Base-by-base conservation (phyloP, 2,329 filamentous ascomycete species). In the Xylariaceae sp. region DNA sequence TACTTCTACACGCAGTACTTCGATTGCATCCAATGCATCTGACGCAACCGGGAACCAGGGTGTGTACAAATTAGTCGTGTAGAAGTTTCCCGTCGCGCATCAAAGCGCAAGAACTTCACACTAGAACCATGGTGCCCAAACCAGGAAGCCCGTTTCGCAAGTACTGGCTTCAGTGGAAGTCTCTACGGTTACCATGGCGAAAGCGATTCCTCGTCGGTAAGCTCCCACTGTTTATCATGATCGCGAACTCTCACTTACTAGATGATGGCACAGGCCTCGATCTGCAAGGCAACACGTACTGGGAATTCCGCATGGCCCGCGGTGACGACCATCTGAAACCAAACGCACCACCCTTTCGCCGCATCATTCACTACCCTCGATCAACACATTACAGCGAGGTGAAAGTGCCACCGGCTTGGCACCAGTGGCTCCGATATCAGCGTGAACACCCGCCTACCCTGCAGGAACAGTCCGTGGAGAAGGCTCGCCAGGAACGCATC, bases 341-440 rank as follows among this genome's bases (percentile, higher is more conserved):
- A 30, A 42, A 52, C 50, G 5, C 52, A 58, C 32, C 32, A 51
- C 59, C 50, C 56, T 80, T 78, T 75, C 78, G 82, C 31, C 79
- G 82, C 63, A 84, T 85, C 55, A 81, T 85, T 43, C 62, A 80
- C 58, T 83, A 80, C 66, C 80, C 81, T 11, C 68, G 72, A 43
- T 70, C 70, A 39, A 75, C 75, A 2, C 79, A 81, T 63, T 71
- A 74, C 60, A 78, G 74, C 58, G 74, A 80, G 32, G 75, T 85
- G 47, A 68, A 68, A 48, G 81, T 86, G 52, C 71, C 77, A 45
- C 82, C 83, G 11, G 73, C 76, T 55, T 87, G 83, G 83, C 82
- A 86, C 67, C 82, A 86, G 61, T 87, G 83, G 83, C 73, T 87
- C 43, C 80, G 83, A 14, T 74, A 86, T 64, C 80, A 76, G 41